Conservation (phyloP, 169 alveolate genomes). For the Cryptosporidium ryanae region DNA sequence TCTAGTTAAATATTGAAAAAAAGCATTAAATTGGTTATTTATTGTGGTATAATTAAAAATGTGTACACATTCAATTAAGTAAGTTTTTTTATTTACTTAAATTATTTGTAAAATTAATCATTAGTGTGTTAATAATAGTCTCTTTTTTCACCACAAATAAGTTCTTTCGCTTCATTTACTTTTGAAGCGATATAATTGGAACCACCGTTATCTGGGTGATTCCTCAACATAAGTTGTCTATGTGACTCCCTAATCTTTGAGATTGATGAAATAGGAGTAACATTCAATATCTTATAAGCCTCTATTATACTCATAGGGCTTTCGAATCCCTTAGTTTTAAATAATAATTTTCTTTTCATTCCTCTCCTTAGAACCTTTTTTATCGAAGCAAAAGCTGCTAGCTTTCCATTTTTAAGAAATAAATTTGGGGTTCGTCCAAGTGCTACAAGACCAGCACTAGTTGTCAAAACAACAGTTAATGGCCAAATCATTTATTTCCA, state of each 20-base stretch:
- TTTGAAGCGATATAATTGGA: slow-evolving; percentile 91
- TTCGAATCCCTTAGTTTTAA: slow-evolving; percentile 74
- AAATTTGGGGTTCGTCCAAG: neutral
- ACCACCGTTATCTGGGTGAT: slow-evolving; percentile 92
- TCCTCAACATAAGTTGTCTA: slow-evolving; percentile 88
- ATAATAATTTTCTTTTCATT: slow-evolving; percentile 1
- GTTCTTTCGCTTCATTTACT: slow-evolving; percentile 90
- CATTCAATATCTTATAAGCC: slow-evolving; percentile 75
- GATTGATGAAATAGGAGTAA: slow-evolving; percentile 51
- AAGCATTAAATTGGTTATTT: too few relatives aligned
- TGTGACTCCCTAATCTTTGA: slow-evolving; percentile 76
- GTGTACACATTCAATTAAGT: too few relatives aligned
- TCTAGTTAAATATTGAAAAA: too few relatives aligned
- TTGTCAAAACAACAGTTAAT: neutral
- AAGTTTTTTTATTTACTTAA: too few relatives aligned
- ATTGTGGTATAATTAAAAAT: too few relatives aligned
- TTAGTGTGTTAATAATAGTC: neutral
- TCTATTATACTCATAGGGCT: slow-evolving; percentile 76
- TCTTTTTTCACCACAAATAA: slow-evolving; percentile 35
- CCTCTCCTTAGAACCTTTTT: neutral
- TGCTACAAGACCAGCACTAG: slow-evolving; percentile 23
- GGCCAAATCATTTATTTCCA: slow-evolving; percentile 51
- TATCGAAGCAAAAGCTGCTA: neutral
- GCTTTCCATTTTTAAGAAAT: neutral
- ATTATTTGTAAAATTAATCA: too few relatives aligned